Percentiles rank a stretch among this genome's conserved stretches.
phyloP scores from a whole-genome alignment of 2,329 filamentous ascomycete species.

The Colletotrichum sp. region DNA sequence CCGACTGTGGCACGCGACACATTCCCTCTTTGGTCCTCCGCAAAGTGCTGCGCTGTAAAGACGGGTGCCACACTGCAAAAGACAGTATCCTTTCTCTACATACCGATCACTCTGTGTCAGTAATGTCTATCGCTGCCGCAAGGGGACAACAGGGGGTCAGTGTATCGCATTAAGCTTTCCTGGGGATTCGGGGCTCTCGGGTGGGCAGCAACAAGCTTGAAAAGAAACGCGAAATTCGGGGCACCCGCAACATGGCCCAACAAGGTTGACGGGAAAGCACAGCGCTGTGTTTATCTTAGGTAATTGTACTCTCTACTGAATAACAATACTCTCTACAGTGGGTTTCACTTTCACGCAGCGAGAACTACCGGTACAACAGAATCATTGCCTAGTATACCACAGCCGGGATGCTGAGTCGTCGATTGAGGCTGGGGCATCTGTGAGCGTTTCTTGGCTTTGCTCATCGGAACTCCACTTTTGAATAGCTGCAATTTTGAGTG shows the following conservation, averaged over 20 bases:
- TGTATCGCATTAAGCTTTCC: conserved; percentile 10
- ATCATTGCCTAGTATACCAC: not conserved
- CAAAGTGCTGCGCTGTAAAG: not conserved
- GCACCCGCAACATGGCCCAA: not conserved
- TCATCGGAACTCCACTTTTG: conserved; percentile 13
- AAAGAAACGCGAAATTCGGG: not conserved
- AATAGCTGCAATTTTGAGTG: conserved; percentile 9
- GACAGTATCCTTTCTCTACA: not conserved
- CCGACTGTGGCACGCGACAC: conserved; percentile 9
- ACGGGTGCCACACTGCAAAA: not conserved
- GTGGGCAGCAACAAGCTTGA: not conserved
- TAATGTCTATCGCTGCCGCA: not conserved
- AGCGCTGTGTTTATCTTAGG: not conserved
- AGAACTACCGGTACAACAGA: not conserved
- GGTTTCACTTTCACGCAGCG: not conserved
- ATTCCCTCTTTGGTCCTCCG: not conserved
- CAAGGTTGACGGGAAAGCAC: not conserved
- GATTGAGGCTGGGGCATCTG: conserved; percentile 11
- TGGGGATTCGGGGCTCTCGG: conserved; percentile 4
- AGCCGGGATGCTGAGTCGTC: conserved; percentile 16
- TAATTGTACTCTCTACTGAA: not conserved
- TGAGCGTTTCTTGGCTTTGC: conserved; percentile 11
- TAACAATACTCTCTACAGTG: not conserved
- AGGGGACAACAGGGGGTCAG: not conserved
- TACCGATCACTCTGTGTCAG: not conserved